Percentiles rank a stretch among this genome's conserved stretches.
These are phyloP conservation scores for Zopfia rhizophila DNA, from an alignment of 2,329 filamentous ascomycete genomes.

Conservation along the genomic window DNA sequence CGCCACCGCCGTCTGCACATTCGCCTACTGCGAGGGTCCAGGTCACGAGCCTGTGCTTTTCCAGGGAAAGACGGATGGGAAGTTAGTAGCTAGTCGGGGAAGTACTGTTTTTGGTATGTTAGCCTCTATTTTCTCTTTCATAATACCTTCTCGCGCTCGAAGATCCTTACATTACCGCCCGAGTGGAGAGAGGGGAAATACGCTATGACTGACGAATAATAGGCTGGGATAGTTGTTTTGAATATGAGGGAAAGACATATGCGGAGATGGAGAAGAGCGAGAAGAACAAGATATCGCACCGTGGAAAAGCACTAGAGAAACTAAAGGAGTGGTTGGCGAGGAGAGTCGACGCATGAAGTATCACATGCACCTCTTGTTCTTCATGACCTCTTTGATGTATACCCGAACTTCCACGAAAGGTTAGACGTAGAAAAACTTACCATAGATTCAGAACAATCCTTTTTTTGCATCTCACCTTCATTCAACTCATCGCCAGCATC, in stretches of 20 bases:
- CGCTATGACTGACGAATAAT: conserved; percentile 12
- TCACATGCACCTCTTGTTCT: too few species aligned
- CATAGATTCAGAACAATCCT: not conserved
- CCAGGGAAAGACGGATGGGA: conserved; percentile 86
- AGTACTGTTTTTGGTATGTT: conserved; percentile 81
- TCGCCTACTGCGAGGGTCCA: conserved; percentile 88
- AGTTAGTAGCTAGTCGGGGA: conserved; percentile 86
- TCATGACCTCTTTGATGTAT: not conserved
- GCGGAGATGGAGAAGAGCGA: conserved; percentile 91
- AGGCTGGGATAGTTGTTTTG: conserved; percentile 98
- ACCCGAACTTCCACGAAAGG: conserved; percentile 1
- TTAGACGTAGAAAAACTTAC: not conserved
- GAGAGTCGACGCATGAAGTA: conserved; percentile 39
- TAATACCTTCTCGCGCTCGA: not conserved
- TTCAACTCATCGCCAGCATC: not conserved
- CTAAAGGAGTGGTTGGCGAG: conserved; percentile 81
- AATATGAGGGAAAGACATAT: conserved; percentile 87
- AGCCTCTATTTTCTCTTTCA: not conserved
- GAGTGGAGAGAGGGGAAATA: conserved; percentile 1
- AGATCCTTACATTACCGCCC: too few species aligned
- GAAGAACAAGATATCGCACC: conserved; percentile 95
- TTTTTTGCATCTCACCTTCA: conserved; percentile 12
- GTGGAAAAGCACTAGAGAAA: conserved; percentile 86
- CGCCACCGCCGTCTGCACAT: conserved; percentile 94
- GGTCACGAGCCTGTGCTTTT: conserved; percentile 87